Base-by-base conservation (phyloP, 768 basidiomycete species). In the Boletus reticuloceps region DNA sequence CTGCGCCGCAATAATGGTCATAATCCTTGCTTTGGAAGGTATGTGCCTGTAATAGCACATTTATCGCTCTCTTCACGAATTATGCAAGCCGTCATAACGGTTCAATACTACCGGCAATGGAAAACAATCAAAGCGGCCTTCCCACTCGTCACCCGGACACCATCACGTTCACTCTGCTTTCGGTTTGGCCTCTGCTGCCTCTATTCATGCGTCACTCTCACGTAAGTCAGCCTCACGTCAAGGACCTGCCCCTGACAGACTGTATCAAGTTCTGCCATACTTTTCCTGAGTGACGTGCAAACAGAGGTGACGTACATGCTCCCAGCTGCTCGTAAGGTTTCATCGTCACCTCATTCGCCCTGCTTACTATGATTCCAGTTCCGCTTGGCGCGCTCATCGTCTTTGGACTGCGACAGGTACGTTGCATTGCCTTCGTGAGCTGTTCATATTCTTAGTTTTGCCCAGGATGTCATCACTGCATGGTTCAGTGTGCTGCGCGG, bases 21-120 rank as follows among this genome's bases (percentile, higher is more conserved):
- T 78, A 37, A 75, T 81, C 22, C 57, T 79, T 25, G 51, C 65
- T 45, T 72, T 85, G 38, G 81, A 83, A 73, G 64, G 83, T 83
- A 52, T 22, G 59, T 51, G 8, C 7, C 47, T 43, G 44, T 51
- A 22, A 7, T 55, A 38, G 55, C 45, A 37, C 29, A 42, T 19
- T 32, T 20, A n/a, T 54, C 41, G 34, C 39, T 22, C 16, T 46
- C 43, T 40, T 60, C 22, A 59, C 38, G 16, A 29, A 20, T n/a
- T n/a, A 47, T 47, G 2, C 44, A 20, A 84, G 82, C 70, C 49
- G 67, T 72, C n/a, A 79, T 79, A 39, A 63, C 71, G 12, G 50
- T 78, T 11, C 74, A 76, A 50, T 80, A 75, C 66, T 77, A 73
- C 63, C 71, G 62, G 12, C 73, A 74, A 50, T 73, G 77, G 67